phyloP scores from a whole-genome alignment of 2,329 filamentous ascomycete genomes.

The Pseudogymnoascus sp. region DNA sequence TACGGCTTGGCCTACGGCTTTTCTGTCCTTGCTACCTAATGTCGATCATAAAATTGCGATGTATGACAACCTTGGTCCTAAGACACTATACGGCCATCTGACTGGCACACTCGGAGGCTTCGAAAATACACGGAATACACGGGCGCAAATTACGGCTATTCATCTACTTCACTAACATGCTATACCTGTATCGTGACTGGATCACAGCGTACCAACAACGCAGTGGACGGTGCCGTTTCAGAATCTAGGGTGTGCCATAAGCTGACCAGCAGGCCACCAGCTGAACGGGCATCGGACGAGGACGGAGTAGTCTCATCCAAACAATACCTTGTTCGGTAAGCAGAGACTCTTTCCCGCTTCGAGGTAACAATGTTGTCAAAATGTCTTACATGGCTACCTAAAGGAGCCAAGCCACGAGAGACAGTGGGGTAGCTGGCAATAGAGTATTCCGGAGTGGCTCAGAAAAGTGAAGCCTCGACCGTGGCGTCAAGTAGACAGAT shows the following conservation, averaged over 20 bases:
- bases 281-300: conserved; percentile 3
- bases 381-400: conserved; percentile 4
- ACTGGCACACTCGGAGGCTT: not conserved
- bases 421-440: conserved; percentile 2
- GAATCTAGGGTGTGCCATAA: not conserved
- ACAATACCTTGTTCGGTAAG: not conserved
- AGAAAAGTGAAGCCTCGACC: conserved; percentile 1
- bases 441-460: conserved; percentile 4
- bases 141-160: conserved; percentile 5
- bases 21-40: not conserved
- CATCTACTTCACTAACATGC: conserved; percentile 3
- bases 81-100: conserved; percentile 6
- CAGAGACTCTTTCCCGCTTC: not conserved
- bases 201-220: not conserved
- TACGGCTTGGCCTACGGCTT: not conserved
- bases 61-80: conserved; percentile 7
- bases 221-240: not conserved
- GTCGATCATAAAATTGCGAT: conserved; percentile 6
- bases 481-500: not conserved
- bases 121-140: too few species aligned
- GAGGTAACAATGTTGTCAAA: not conserved
- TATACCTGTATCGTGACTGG: conserved; percentile 4
- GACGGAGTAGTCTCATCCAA: not conserved
- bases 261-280: conserved; percentile 2
- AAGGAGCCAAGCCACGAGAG: conserved; percentile 2